Base-by-base conservation (phyloP, 495 filamentous ascomycete genomes). In the Mytilinidion resinicola region DNA sequence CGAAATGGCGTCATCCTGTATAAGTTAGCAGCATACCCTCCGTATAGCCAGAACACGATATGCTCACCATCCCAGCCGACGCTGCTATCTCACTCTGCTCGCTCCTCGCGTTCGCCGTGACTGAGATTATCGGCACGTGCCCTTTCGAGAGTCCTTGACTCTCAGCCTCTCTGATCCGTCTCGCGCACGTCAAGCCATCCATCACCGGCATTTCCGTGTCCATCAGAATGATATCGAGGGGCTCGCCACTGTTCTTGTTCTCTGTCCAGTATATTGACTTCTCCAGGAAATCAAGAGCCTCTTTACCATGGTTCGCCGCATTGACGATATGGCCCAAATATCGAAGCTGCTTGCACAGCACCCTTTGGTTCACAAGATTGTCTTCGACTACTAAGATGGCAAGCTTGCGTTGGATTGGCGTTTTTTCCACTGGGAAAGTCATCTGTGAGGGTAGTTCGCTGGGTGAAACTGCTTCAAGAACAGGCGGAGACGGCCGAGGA, bases 191-290 rank as follows among this genome's bases (percentile, higher is more conserved):
- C 20, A 66, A 60, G 37, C 69, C 69, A 50, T 72, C 62, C 59
- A 70, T 64, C n/a, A 67, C 51, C 4, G 67, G 69, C 69, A 72
- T 72, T 38, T 72, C 66, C 21, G 62, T 47, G 51, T 72, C 69
- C 65, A 72, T 68, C 8, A 72, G 56, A 7, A 72, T 60, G 35
- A 70, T 54, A 42, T 53, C 50, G 39, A 68, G 60, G 3, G 44
- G 20, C 9, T 35, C 43, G 5, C 30, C 25, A 15, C 49, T 48
- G 10, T 37, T 43, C 17, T 15, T 37, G 49, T 25, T 36, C 12
- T 33, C 38, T 52, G 20, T 48, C 39, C 52, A 59, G 46, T 59
- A 59, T 12, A 42, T 34, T 10, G 49, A 50, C 10, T 53, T n/a
- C 7, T 65, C 43, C 20, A 64, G 47, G 25, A 37, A 55, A 14